Base-by-base conservation (phyloP, 352 stramenopile genomes). In the Phytophthora rubi region DNA sequence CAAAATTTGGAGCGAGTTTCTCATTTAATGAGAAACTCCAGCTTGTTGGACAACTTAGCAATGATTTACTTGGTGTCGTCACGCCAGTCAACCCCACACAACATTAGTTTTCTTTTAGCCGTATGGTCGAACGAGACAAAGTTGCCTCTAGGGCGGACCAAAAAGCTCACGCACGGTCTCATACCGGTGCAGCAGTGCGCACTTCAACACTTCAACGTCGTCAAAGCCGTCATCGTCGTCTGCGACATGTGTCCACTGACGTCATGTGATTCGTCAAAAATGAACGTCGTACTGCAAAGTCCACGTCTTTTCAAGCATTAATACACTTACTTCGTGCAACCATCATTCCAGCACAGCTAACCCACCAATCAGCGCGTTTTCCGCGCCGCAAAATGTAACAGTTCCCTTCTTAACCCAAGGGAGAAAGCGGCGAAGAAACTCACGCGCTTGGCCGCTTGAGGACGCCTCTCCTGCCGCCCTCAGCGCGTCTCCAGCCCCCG, bases 361-460 rank as follows among this genome's bases (percentile, higher is more conserved):
- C 15, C 35, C 18, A 5, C 65, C 65, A 73, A 73, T 73, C 65
- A 68, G 52, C 42, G 33, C 58, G 9, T 16, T 33, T 57, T 71
- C 23, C 53, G 15, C 18, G 7, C n/a, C 33, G 1, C 13, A n/a
- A 68, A 39, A 47, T 52, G 65, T 51, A 63, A 57, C 65, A 57
- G 44, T 60, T 69, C 51, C 44, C 44, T 30, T 49, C 55, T 60
- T 61, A 53, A 16, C 28, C 61, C 45, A 64, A 49, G 42, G 44
- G 64, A 75, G 62, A 71, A 71, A 59, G 64, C 61, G 45, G 4
- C 44, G 57, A 72, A 75, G 68, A 71, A 75, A 26, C 52, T 61
- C 10, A 6, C 32, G 18, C 15, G 21, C 13, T 9, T 13, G 37
- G 37, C 61, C 62, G 39, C 30, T 10, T 30, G 12, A 54, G 61